Conservation (phyloP, 371 early-diverging fungal species). For the Syncephalastrum racemosum region DNA sequence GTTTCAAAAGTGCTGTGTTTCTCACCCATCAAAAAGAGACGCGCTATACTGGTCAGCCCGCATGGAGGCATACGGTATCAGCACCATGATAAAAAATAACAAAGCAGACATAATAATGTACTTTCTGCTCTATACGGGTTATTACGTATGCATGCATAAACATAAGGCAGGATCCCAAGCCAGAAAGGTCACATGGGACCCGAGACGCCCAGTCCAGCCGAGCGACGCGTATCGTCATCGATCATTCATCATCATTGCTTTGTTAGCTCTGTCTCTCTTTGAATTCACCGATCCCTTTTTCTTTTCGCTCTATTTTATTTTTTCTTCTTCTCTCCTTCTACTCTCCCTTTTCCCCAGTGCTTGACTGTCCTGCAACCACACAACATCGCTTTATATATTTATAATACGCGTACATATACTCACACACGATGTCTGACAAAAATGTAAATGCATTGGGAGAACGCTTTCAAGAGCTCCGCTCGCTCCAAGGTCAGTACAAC, state of each 20-base stretch:
- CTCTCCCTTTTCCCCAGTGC: slow-evolving; percentile 6
- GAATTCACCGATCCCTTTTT: not conserved
- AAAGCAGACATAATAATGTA: no score
- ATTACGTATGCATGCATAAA: not conserved
- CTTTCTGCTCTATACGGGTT: not conserved
- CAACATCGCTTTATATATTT: slow-evolving; percentile 1
- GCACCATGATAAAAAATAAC: not conserved
- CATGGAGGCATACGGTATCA: no score
- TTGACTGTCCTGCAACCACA: slow-evolving; percentile 5
- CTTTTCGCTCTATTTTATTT: slow-evolving; percentile 8
- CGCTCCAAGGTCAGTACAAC: slow-evolving; percentile 51
- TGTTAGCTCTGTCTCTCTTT: not conserved
- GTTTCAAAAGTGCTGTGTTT: no score
- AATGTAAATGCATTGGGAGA: slow-evolving; percentile 35
- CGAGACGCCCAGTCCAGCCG: not conserved
- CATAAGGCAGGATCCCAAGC: not conserved
- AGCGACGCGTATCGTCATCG: no score
- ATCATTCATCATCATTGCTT: no score
- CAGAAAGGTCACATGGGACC: not conserved
- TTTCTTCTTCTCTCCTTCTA: not conserved
- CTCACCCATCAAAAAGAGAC: no score
- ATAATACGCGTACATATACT: not conserved
- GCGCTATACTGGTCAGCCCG: no score
- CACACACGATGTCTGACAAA: slow-evolving; percentile 24
- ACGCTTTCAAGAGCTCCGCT: slow-evolving; percentile 42